Conservation (phyloP, 371 early-diverging fungal species). For the Basidiobolus meristosporus region DNA sequence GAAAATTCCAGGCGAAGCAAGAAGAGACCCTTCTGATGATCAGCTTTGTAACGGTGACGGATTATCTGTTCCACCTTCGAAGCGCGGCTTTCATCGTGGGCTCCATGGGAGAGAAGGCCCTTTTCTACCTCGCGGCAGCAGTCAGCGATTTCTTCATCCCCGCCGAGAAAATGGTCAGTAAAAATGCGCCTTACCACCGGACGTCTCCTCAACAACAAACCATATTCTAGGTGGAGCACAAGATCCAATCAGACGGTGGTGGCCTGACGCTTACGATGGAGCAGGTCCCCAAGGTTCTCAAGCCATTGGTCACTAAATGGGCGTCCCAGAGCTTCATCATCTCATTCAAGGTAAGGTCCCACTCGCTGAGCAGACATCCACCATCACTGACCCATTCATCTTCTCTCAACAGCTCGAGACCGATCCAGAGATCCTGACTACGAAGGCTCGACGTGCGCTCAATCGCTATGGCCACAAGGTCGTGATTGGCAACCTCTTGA, state of each 20-base stretch:
- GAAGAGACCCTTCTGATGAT: constrained; percentile 50
- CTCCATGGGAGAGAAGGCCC: constrained; percentile 36
- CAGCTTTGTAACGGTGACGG: constrained; percentile 75
- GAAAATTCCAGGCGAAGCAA: constrained; percentile 21
- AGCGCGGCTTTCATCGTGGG: constrained; percentile 46
- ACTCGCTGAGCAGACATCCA: not conserved
- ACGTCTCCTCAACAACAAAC: constrained; percentile 1
- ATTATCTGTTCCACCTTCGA: constrained; percentile 82
- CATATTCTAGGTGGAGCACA: constrained; percentile 53
- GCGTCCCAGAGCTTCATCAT: constrained; percentile 69
- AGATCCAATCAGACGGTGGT: constrained; percentile 86
- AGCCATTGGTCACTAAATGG: constrained; percentile 85
- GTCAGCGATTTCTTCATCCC: constrained; percentile 97
- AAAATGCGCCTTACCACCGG: not conserved
- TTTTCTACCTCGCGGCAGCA: constrained; percentile 95
- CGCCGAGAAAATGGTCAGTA: constrained; percentile 53
- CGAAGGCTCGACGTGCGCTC: constrained; percentile 67
- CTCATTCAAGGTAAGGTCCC: constrained; percentile 72
- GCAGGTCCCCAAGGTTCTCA: constrained; percentile 91
- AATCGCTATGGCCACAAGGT: constrained; percentile 86
- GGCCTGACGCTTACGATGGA: constrained; percentile 68
- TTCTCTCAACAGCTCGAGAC: constrained; percentile 58
- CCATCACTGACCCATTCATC: not conserved
- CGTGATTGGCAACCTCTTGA: constrained; percentile 87
- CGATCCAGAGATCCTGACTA: constrained; percentile 53